Percentiles rank a stretch among this genome's conserved stretches.
Conservation (phyloP, 2,329 filamentous ascomycete species). For the Trichoderma koningiopsis region DNA sequence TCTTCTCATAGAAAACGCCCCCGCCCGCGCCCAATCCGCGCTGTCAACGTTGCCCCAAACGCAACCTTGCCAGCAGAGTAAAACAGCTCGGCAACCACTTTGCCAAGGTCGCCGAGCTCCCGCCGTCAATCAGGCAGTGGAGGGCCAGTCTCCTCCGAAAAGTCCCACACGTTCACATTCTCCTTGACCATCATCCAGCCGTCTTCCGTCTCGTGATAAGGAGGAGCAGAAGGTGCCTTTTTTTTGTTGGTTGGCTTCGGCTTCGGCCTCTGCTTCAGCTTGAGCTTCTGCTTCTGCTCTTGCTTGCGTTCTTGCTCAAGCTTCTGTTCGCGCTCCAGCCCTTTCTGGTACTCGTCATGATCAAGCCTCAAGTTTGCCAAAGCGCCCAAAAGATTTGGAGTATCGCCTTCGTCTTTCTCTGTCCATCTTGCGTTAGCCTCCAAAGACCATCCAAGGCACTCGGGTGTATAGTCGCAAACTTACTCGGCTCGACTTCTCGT, state of each 20-base stretch:
- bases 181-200: conserved; percentile 8
- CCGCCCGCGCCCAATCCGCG: neutral
- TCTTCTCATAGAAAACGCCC: neutral
- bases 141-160: neutral
- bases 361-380: neutral
- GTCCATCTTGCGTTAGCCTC: neutral
- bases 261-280: too few relatives aligned
- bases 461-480: neutral
- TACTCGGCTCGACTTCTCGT: neutral
- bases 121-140: neutral
- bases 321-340: too few relatives aligned
- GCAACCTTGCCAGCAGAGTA: neutral
- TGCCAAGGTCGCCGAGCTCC: neutral
- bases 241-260: neutral
- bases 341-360: neutral
- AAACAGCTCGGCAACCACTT: neutral
- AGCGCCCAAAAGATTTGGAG: neutral
- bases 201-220: neutral
- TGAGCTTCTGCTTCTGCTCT: neutral
- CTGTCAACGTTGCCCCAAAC: neutral
- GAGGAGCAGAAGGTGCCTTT: neutral
- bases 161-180: neutral
- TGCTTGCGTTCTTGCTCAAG: too few relatives aligned
- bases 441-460: neutral
- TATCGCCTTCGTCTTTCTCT: neutral